Conservation (phyloP, 23 red algal genomes). For the Gracilariopsis chorda region DNA sequence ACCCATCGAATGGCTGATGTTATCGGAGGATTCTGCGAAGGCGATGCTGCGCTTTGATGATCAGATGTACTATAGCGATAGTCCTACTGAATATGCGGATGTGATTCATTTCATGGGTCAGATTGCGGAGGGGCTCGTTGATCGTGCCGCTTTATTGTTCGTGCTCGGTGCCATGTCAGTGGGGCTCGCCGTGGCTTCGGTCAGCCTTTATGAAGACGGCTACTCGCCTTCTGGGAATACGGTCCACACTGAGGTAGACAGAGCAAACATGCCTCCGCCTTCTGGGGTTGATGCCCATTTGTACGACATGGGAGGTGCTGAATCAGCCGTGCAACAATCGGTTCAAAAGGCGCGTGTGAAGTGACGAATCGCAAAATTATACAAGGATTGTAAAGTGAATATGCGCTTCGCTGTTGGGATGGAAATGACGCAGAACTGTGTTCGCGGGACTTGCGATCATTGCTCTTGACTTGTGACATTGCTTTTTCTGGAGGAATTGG, state of each 20-base stretch:
- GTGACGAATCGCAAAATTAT: too few relatives aligned
- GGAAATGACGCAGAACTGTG: too few relatives aligned
- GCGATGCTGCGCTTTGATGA: constrained; percentile 38
- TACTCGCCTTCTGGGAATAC: constrained; percentile 16
- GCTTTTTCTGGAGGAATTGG: neutral
- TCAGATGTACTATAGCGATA: constrained; percentile 8
- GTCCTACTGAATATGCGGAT: neutral
- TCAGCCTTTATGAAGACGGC: constrained; percentile 8
- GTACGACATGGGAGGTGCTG: constrained; percentile 6
- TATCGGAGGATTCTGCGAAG: constrained; percentile 10
- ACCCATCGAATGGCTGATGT: constrained; percentile 51
- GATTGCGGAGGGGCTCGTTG: constrained; percentile 47
- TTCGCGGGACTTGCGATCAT: too few relatives aligned
- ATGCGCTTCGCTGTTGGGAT: too few relatives aligned
- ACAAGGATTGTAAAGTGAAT: too few relatives aligned
- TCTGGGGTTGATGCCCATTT: constrained; percentile 43
- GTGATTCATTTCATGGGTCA: constrained; percentile 44
- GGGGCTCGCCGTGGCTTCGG: constrained; percentile 28
- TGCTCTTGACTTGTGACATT: neutral
- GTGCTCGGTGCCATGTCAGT: constrained; percentile 63
- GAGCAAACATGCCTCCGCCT: neutral
- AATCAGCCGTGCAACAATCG: neutral
- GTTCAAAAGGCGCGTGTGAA: neutral
- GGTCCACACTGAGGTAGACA: neutral
- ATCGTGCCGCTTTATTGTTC: constrained; percentile 47